Evolutionary conservation across 306 rosid genomes (phyloP).

Genomic region (Phaseolus lunatus): DNA sequence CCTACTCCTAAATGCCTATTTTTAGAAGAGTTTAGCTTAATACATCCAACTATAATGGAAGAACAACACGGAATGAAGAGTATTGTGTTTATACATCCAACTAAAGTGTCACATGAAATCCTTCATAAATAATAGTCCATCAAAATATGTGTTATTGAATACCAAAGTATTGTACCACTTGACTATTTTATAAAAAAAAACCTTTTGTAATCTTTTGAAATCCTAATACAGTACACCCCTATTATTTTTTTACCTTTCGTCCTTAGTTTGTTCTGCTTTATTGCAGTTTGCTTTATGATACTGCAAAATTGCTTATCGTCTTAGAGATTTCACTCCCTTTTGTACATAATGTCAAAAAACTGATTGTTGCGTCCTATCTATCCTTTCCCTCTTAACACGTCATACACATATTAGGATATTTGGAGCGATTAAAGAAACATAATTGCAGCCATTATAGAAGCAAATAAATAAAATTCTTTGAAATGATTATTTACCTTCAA

Average conservation of each 20-base stretch:
- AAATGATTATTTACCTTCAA: background rate
- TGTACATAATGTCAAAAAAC: background rate
- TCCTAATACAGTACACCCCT: too few relatives aligned
- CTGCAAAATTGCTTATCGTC: background rate
- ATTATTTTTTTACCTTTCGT: too few relatives aligned
- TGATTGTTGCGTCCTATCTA: background rate
- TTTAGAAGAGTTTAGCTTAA: background rate
- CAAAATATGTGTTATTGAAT: too few relatives aligned
- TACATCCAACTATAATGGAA: too few relatives aligned
- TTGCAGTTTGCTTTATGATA: slow-evolving; percentile 5
- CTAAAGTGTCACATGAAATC: too few relatives aligned
- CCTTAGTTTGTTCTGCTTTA: background rate
- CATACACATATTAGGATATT: background rate
- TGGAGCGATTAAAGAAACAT: background rate
- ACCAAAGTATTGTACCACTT: too few relatives aligned
- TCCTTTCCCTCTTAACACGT: background rate
- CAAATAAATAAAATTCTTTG: background rate
- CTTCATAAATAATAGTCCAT: too few relatives aligned
- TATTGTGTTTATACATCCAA: too few relatives aligned
- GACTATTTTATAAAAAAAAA: too few relatives aligned
- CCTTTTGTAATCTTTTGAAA: too few relatives aligned
- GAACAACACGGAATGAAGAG: too few relatives aligned
- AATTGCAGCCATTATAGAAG: background rate
- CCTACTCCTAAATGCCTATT: background rate
- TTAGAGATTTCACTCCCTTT: background rate